Evolutionary conservation across 805 yeast species (phyloP).

Genomic region (Candida ipomoeae): DNA sequence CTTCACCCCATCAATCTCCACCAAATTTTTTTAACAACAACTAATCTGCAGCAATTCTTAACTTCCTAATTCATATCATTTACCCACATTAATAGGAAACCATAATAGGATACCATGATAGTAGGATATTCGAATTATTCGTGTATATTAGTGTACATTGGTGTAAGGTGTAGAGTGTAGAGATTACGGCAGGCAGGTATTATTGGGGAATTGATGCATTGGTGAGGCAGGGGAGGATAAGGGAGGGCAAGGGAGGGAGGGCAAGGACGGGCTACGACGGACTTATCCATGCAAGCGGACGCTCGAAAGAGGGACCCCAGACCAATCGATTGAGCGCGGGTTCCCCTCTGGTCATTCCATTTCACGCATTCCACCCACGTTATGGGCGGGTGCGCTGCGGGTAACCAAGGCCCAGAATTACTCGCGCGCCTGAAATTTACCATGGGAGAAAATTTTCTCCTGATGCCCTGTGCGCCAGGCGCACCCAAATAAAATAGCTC

Average conservation of each 20-base stretch:
- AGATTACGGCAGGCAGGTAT: too few relatives aligned
- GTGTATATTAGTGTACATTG: too few relatives aligned
- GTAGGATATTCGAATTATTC: too few relatives aligned
- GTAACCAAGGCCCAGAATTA: slow-evolving; percentile 17
- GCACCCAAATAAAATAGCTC: slow-evolving; percentile 17
- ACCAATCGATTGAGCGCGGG: slow-evolving; percentile 2
- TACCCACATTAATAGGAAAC: too few relatives aligned
- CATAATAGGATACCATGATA: too few relatives aligned
- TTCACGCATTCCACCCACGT: neutral
- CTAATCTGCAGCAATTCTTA: too few relatives aligned
- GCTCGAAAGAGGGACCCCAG: neutral
- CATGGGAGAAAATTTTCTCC: slow-evolving; percentile 19
- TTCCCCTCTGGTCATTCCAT: slow-evolving; percentile 1
- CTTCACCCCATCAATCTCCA: too few relatives aligned
- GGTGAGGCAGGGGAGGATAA: too few relatives aligned
- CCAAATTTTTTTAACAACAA: too few relatives aligned
- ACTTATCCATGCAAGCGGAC: neutral
- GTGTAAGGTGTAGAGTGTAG: too few relatives aligned
- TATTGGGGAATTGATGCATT: too few relatives aligned
- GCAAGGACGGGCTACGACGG: neutral
- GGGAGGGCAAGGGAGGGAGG: neutral
- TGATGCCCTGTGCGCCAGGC: slow-evolving; percentile 21
- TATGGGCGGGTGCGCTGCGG: slow-evolving; percentile 10
- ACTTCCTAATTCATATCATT: too few relatives aligned
- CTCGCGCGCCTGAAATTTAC: slow-evolving; percentile 12